Evolutionary conservation across 192 early-diverging fungal genomes (phyloP).

Genomic region (Linderina pennispora): DNA sequence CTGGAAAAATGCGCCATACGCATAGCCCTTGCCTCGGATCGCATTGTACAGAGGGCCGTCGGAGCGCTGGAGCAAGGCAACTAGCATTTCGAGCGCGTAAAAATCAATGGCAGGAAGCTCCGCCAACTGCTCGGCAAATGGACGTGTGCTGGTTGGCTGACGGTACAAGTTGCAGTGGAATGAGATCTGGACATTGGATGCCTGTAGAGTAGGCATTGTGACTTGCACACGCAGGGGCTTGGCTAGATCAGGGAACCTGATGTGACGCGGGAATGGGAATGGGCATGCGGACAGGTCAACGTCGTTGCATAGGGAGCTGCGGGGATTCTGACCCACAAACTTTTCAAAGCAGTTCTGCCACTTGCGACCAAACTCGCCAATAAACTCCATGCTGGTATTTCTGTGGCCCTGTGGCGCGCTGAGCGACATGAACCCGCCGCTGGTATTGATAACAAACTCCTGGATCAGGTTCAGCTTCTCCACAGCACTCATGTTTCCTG

Average conservation of each 20-base stretch:
- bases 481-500: constrained; percentile 2
- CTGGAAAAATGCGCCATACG: constrained; percentile 62
- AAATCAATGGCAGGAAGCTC: constrained; percentile 43
- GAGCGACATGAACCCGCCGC: constrained; percentile 17
- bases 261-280: constrained; percentile 42
- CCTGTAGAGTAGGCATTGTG: constrained; percentile 42
- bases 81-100: constrained; percentile 54
- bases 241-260: constrained; percentile 30
- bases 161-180: constrained; percentile 36
- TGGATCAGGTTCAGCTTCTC: constrained; percentile 8
- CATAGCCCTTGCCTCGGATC: constrained; percentile 68
- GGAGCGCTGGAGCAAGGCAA: constrained; percentile 60
- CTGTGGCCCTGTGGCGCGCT: constrained; percentile 5
- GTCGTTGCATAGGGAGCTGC: background rate
- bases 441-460: constrained; percentile 1
- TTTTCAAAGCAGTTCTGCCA: constrained; percentile 13
- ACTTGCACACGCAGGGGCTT: constrained; percentile 42
- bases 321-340: background rate
- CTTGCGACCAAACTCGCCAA: constrained; percentile 15
- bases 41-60: constrained; percentile 76
- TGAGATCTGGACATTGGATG: constrained; percentile 36
- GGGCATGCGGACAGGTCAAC: constrained; percentile 2
- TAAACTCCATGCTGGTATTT: constrained; percentile 7
- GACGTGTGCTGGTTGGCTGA: constrained; percentile 4
- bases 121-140: constrained; percentile 30